Base-by-base conservation (phyloP, 2,329 filamentous ascomycete species). In the Xylariaceae sp. region DNA sequence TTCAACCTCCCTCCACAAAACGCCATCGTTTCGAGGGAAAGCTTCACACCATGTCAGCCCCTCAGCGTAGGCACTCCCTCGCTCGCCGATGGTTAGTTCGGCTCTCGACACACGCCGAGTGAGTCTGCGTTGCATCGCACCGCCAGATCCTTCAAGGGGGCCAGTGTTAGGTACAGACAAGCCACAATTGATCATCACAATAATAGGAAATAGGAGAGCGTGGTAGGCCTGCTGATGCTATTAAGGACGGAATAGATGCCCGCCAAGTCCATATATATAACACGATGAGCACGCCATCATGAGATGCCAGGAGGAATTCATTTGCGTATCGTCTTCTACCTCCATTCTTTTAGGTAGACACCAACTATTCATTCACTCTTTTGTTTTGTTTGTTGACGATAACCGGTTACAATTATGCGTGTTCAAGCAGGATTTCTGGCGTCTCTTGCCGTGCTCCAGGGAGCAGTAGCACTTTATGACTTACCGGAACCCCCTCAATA, bases 401-500 rank as follows among this genome's bases (percentile, higher is more conserved):
- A 9, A 46, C 3, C 9, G 2, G 5, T 19, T 16, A 28, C 37
- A 33, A 26, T 16, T 17, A 56, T 53, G 48, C 47, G 41, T 52
- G 9, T 39, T 16, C 48, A 31, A 26, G 17, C 43, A 34, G 43
- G 43, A 26, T 40, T 59, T 37, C 41, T 61, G 4, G 21, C 56
- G 17, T 21, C 56, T 46, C 36, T 53, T 52, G 31, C 37, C 3
- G 43, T 33, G 14, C 44, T 56, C 23, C 7, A 21, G 4, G 28
- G 59, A 3, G 47, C 19, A 14, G 23, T 16, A n/a, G 59, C 59
- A 14, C 44, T 62, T 11, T 60, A 60, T 24, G 44, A 45, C 21
- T 17, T 54, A 0, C 60, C 60, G 2, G 29, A 50, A 14, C 53
- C 47, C n/a, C 47, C 56, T 1, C 12, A 5, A 19, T 14, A 16